Percentiles rank a stretch among this genome's conserved stretches.
Evolutionary conservation across 768 basidiomycete species (phyloP).

Genomic region (Auricularia sp.): DNA sequence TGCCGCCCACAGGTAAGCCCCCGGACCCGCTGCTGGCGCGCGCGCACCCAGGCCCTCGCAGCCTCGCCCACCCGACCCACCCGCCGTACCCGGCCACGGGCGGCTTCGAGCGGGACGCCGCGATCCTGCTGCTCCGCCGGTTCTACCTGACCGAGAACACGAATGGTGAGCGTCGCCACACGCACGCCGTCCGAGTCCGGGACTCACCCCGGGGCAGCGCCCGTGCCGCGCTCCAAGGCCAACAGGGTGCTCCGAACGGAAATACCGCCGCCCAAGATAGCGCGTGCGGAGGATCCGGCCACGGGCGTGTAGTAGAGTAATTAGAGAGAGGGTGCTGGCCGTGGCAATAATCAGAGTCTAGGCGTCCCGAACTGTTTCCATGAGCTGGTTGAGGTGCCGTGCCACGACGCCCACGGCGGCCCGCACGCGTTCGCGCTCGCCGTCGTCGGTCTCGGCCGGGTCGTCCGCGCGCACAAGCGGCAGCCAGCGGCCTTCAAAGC

Average conservation of each 20-base stretch:
- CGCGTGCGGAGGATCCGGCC: not conserved
- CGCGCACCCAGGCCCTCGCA: slow-evolving; percentile 18
- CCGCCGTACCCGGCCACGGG: slow-evolving; percentile 64
- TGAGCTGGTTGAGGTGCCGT: slow-evolving; percentile 58
- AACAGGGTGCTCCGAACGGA: slow-evolving; percentile 80
- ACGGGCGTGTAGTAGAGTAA: not conserved
- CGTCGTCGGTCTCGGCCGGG: slow-evolving; percentile 22
- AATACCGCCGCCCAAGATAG: slow-evolving; percentile 28
- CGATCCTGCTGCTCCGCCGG: slow-evolving; percentile 74
- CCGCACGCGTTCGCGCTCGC: slow-evolving; percentile 54
- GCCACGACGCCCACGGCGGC: slow-evolving; percentile 65
- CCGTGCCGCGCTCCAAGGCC: slow-evolving; percentile 77
- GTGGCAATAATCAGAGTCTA: not conserved
- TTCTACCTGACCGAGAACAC: slow-evolving; percentile 91
- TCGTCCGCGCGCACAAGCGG: slow-evolving; percentile 36
- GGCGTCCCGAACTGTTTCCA: slow-evolving; percentile 21
- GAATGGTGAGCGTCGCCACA: slow-evolving; percentile 50
- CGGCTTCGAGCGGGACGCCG: slow-evolving; percentile 70
- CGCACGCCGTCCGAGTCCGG: not conserved
- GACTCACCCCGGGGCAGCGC: slow-evolving; percentile 42
- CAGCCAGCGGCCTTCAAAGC: slow-evolving; percentile 62
- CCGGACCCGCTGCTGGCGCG: not conserved
- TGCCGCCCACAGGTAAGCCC: slow-evolving; percentile 66
- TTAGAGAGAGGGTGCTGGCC: too few species aligned
- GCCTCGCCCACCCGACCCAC: slow-evolving; percentile 63